Conservation (phyloP, 257 asterid genomes). For the Marsdenia floribunda region DNA sequence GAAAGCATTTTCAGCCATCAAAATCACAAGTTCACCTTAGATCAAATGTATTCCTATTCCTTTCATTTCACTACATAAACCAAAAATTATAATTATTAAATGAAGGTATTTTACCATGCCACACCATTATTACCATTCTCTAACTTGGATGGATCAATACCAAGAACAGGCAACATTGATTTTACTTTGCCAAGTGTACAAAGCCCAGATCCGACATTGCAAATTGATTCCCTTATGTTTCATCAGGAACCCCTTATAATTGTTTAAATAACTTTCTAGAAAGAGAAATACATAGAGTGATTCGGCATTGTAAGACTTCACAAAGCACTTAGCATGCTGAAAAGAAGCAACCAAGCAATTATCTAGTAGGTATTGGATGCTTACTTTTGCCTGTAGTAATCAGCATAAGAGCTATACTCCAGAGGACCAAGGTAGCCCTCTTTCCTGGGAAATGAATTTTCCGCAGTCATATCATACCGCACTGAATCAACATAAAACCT, state of each 20-base stretch:
- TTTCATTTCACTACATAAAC: neutral
- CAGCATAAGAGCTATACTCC: slow-evolving; percentile 95
- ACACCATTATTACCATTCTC: neutral
- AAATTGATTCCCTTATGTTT: neutral
- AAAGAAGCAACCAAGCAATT: slow-evolving; percentile 17
- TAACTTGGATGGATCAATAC: neutral
- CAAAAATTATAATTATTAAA: neutral
- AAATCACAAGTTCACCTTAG: neutral
- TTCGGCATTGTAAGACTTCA: neutral
- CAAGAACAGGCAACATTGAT: neutral
- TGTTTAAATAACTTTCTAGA: neutral
- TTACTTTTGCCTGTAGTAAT: slow-evolving; percentile 94
- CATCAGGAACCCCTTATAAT: neutral
- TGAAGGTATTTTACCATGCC: neutral
- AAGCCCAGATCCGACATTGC: neutral
- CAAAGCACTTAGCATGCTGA: neutral
- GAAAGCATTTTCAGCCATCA: neutral
- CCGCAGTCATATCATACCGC: slow-evolving; percentile 89
- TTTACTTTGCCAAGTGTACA: neutral
- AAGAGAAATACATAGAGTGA: neutral
- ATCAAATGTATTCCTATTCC: neutral
- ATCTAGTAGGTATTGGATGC: slow-evolving; percentile 21
- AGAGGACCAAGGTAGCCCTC: slow-evolving; percentile 99
- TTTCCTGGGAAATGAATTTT: slow-evolving; percentile 92
- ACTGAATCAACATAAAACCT: slow-evolving; percentile 95